phyloP scores from a whole-genome alignment of 768 basidiomycete species.

The Rhizopogon vesiculosus region DNA sequence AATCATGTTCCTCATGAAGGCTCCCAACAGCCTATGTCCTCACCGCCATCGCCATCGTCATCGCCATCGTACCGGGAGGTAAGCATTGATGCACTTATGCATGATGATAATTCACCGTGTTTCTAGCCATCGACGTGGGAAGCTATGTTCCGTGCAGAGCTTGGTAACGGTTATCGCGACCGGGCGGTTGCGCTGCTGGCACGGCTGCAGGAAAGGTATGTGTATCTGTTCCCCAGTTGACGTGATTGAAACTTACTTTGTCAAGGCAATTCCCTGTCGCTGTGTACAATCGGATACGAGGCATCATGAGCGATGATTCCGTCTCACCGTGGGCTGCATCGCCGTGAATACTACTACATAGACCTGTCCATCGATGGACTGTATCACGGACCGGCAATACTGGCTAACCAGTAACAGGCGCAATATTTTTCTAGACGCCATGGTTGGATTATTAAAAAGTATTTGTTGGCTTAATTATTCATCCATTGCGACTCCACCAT shows the following conservation, averaged over 20 bases:
- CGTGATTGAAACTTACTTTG: constrained; percentile 6
- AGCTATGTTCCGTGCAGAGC: constrained; percentile 89
- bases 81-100: background rate
- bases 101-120: background rate
- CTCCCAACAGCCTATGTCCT: constrained; percentile 22
- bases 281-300: constrained; percentile 74
- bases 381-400: background rate
- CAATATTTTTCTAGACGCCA: constrained; percentile 5
- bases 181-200: constrained; percentile 65
- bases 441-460: constrained; percentile 2
- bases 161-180: constrained; percentile 70
- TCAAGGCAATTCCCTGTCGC: constrained; percentile 70
- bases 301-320: constrained; percentile 72
- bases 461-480: constrained; percentile 6
- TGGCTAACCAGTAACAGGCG: background rate
- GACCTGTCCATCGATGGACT: constrained; percentile 1
- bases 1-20: constrained; percentile 77
- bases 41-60: constrained; percentile 19
- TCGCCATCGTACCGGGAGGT: constrained; percentile 35
- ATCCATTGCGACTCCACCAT: constrained; percentile 5
- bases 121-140: constrained; percentile 88
- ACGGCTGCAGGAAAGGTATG: constrained; percentile 68
- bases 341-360: constrained; percentile 6
- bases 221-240: constrained; percentile 3
- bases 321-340: constrained; percentile 37